These are phyloP conservation scores for Malania oleifera DNA, from an alignment of 164 flowering plant genomes.

Conservation along the genomic window DNA sequence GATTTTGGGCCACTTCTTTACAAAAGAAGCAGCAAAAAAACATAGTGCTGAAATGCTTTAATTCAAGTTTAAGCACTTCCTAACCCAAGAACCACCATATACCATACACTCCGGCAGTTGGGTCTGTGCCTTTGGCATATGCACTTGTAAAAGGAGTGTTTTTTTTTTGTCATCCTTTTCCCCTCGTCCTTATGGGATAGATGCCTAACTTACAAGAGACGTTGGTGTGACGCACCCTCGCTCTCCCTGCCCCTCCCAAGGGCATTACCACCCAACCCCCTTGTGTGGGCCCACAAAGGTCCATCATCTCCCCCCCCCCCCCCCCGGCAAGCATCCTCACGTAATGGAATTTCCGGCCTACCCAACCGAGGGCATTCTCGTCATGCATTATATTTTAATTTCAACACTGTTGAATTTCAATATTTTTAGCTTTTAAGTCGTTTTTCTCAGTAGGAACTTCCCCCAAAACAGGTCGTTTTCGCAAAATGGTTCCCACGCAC, in stretches of 20 bases:
- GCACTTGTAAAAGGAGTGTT: conserved; percentile 9
- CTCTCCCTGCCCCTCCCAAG: too few relatives aligned
- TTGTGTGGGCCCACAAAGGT: conserved; percentile 14
- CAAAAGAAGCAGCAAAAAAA: neutral
- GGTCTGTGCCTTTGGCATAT: conserved; percentile 9
- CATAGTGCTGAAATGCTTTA: neutral
- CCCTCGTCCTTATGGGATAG: conserved; percentile 8
- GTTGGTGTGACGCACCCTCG: conserved; percentile 13
- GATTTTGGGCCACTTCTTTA: neutral
- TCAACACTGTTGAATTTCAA: too few relatives aligned
- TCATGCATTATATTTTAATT: too few relatives aligned
- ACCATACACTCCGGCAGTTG: conserved; percentile 11
- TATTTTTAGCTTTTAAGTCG: too few relatives aligned
- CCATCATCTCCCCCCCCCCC: neutral
- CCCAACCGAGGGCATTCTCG: too few relatives aligned
- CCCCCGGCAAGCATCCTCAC: too few relatives aligned
- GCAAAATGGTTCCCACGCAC: too few relatives aligned
- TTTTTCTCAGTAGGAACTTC: too few relatives aligned
- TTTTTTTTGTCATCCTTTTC: conserved; percentile 12
- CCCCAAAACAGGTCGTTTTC: too few relatives aligned
- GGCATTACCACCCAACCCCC: neutral
- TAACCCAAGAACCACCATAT: conserved; percentile 7
- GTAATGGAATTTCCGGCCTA: too few relatives aligned
- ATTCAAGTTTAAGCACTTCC: neutral
- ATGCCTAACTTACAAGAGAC: conserved; percentile 17